Evolutionary conservation across 2,329 filamentous ascomycete species (phyloP).

Genomic region (Claviceps sp.): DNA sequence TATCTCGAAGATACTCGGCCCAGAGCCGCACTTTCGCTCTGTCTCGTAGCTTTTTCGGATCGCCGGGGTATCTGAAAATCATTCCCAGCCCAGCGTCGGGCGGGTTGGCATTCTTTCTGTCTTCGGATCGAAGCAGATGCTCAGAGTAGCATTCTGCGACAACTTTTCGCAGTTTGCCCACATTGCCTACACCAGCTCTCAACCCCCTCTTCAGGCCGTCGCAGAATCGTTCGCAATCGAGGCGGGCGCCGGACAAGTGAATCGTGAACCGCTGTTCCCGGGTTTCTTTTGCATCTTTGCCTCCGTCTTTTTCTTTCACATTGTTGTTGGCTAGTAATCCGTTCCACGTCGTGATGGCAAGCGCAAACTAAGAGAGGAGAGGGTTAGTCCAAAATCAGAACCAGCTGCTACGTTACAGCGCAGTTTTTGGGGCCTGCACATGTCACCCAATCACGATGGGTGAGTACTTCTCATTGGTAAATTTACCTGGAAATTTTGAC

Average conservation of each 20-base stretch:
- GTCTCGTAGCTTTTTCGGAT: slow-evolving; percentile 85
- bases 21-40: slow-evolving; percentile 94
- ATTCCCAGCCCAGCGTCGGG: slow-evolving; percentile 93
- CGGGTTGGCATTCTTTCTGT: slow-evolving; percentile 39
- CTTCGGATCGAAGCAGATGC: slow-evolving; percentile 54
- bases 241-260: slow-evolving; percentile 77
- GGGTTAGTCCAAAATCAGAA: neutral
- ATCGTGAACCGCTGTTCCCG: slow-evolving; percentile 79
- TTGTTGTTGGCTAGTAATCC: slow-evolving; percentile 44
- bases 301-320: slow-evolving; percentile 33
- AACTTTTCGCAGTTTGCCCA: slow-evolving; percentile 70
- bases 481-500: slow-evolving; percentile 63
- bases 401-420: neutral
- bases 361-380: slow-evolving; percentile 50
- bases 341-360: slow-evolving; percentile 95
- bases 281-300: slow-evolving; percentile 29
- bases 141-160: slow-evolving; percentile 84
- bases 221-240: slow-evolving; percentile 87
- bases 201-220: slow-evolving; percentile 88
- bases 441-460: neutral
- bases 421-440: neutral
- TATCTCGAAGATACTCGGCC: slow-evolving; percentile 93
- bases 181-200: slow-evolving; percentile 73
- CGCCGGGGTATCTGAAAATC: slow-evolving; percentile 87
- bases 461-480: neutral